Base-by-base conservation (phyloP, 192 early-diverging fungal genomes). In the Chytriomyces sp. region DNA sequence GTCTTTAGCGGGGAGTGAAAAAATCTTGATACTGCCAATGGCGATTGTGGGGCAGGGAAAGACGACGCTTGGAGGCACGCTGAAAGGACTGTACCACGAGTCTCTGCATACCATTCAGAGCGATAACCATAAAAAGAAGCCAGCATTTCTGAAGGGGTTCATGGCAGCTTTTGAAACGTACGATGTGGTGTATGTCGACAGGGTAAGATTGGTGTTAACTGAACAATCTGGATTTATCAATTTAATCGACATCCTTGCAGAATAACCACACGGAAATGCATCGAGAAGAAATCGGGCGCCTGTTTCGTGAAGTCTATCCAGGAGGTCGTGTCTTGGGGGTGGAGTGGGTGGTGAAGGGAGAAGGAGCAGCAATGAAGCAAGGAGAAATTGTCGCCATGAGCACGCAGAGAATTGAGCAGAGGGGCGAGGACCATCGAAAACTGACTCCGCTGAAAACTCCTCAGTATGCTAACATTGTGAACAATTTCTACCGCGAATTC, bases 1-100 rank as follows among this genome's bases (percentile, higher is more conserved):
- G 16, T 13, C 53, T 13, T 2, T 57, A 20, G 20, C 13, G 20
- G 80, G 77, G 10, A 23, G 35, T 16, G 53, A 66, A 20, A 86
- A 86, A 69, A 79, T 77, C n/a, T 71, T 89, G 6, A 49, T 89
- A 11, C 64, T 97, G 61, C 94, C 96, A 5, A 85, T 96, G 64
- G 94, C 90, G 11, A 88, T 90, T 18, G 88, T 94, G 57, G 95
- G 92, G 24, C 92, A 87, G 63, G 96, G 96, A 59, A 94, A 92
- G 65, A 78, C 85, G 5, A 83, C 82, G 8, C 77, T 87, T 6
- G 85, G 75, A 7, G 57, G 75, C 50, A 16, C 73, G 16, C 62
- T 86, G 44, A 64, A 64, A 1, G 46, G 44, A n/a, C 69, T 84
- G 24, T 82, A 45, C 48, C 79, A 70, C 10, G 5, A 45, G 8